These are phyloP conservation scores for Barbarea vulgaris DNA, from an alignment of 345 rosid genomes.

Conservation along the genomic window DNA sequence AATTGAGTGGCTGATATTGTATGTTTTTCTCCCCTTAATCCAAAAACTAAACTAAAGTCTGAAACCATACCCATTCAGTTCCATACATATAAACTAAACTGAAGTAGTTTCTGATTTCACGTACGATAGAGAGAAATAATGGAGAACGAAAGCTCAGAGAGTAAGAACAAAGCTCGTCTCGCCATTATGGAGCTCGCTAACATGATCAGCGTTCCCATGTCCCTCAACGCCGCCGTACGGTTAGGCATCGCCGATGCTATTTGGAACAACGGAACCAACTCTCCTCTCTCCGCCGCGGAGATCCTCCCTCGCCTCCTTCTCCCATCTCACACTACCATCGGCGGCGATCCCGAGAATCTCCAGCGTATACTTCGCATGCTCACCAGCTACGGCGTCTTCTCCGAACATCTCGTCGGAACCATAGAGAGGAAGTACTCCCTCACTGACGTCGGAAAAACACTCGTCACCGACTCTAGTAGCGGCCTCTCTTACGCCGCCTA, in stretches of 20 bases:
- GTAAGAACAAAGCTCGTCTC: slow-evolving; percentile 60
- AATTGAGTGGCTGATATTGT: too few species aligned
- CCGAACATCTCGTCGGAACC: slow-evolving; percentile 51
- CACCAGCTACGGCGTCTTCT: slow-evolving; percentile 73
- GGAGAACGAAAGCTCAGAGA: slow-evolving; percentile 57
- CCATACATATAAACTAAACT: background rate
- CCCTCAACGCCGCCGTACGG: slow-evolving; percentile 71
- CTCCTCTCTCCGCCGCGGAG: slow-evolving; percentile 74
- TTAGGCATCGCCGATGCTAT: slow-evolving; percentile 80
- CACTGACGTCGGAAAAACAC: slow-evolving; percentile 76
- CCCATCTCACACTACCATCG: slow-evolving; percentile 40
- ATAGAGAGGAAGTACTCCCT: slow-evolving; percentile 60
- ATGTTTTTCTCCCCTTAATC: too few species aligned
- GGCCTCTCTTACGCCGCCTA: slow-evolving; percentile 82
- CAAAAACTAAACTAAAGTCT: background rate
- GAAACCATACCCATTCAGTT: background rate
- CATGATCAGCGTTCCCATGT: slow-evolving; percentile 96
- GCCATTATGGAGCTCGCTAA: slow-evolving; percentile 79
- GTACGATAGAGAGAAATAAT: slow-evolving; percentile 14
- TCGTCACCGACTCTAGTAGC: slow-evolving; percentile 57
- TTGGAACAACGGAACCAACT: slow-evolving; percentile 77
- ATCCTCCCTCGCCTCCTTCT: slow-evolving; percentile 58
- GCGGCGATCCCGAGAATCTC: slow-evolving; percentile 70
- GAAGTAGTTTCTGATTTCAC: background rate
- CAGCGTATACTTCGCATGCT: slow-evolving; percentile 91